Evolutionary conservation across 805 yeast genomes (phyloP).

Genomic region (Cyberlindnera lachancei): DNA sequence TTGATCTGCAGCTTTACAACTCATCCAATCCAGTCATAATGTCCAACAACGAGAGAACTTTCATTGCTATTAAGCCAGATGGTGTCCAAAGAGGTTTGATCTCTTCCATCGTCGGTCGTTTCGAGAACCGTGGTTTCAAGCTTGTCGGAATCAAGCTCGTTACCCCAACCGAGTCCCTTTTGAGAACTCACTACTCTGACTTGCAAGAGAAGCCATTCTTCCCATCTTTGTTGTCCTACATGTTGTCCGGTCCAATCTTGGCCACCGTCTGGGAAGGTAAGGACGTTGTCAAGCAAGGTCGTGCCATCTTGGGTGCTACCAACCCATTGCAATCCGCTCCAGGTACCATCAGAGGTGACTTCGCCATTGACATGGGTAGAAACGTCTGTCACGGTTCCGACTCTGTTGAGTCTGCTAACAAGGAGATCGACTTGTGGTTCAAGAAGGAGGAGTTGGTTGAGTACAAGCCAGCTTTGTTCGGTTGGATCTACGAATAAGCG

Average conservation of each 20-base stretch:
- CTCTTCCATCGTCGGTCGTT: constrained; percentile 83
- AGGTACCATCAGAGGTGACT: constrained; percentile 99
- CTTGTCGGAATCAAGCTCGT: constrained; percentile 92
- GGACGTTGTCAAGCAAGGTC: constrained; percentile 98
- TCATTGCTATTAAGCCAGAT: constrained; percentile 95
- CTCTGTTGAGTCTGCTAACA: constrained; percentile 95
- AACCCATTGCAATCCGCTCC: constrained; percentile 96
- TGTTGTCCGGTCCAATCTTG: constrained; percentile 97
- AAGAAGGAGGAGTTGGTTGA: constrained; percentile 91
- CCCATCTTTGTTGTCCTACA: constrained; percentile 93
- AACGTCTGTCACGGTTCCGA: constrained; percentile 99
- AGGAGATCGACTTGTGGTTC: constrained; percentile 97
- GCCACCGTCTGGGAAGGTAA: constrained; percentile 99
- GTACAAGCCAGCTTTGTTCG: constrained; percentile 78
- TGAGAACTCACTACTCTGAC: constrained; percentile 94
- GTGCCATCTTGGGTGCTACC: constrained; percentile 97
- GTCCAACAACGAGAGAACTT: constrained; percentile 65
- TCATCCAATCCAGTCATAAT: constrained; percentile 17
- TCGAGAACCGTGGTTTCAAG: constrained; percentile 96
- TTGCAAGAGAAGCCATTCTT: constrained; percentile 94
- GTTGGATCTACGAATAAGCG: constrained; percentile 89
- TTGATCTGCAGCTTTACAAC: neutral
- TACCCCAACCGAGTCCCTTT: constrained; percentile 76
- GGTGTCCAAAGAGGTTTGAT: constrained; percentile 99
- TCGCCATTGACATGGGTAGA: constrained; percentile 97